Base-by-base conservation (phyloP, 2,329 filamentous ascomycete species). In the Aquanectria penicillioides region DNA sequence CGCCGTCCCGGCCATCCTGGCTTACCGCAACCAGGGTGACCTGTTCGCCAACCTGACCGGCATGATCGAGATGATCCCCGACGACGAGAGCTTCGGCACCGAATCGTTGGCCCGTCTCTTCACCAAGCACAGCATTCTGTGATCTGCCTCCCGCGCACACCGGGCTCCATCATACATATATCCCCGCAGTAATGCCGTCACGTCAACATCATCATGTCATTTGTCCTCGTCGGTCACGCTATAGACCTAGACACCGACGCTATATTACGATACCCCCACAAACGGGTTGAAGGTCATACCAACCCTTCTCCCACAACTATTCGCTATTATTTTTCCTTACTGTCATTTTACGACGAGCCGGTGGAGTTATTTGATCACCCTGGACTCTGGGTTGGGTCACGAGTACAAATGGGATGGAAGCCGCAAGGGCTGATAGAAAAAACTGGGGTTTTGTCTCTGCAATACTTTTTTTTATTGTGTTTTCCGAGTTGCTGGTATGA, bases 21-120 rank as follows among this genome's bases (percentile, higher is more conserved):
- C 92, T 10, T 99, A 99, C 80, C 89, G 89, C 57, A 92, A 89
- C 69, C 87, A 89, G 71, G 94, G 93, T 50, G 94, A 98, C 64
- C 88, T 97, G 64, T 93, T 98, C 69, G 92, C 92, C 64, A 96
- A 94, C 69, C 81, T 98, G 49, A 92, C 95, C 0, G 94, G 94
- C 52, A 84, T 98, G 48, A 86, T 96, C 62, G 88, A 93, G 71
- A 91, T 95, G 83, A 90, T 97, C 43, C 93, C 94, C 1, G 86
- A 88, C 29, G 84, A 88, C 26, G 85, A 87, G 38, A 73, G 79
- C 33, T 88, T 89, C 61, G 83, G 82, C 69, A 84, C 80, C 41
- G 77, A 80, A 49, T 78, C 84, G 2, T 71, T 89, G 41, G 79
- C 78, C 68, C 78, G 73, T 63, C 75, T 89, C 26, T 79, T 89